Conservation (phyloP, 257 asterid species). For the Solanum ahanhuiri region DNA sequence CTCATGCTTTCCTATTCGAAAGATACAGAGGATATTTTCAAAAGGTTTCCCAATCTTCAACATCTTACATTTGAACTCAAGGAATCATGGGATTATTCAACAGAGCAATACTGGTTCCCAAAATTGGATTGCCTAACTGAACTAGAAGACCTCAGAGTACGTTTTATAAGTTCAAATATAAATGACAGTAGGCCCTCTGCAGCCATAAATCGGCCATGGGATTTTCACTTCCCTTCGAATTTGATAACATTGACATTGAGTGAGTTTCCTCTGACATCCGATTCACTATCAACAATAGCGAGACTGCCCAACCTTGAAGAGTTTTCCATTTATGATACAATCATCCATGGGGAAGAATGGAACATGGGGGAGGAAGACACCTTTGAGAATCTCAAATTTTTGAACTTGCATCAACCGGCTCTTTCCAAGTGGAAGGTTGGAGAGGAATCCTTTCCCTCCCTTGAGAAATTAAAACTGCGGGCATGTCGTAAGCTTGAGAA, state of each 20-base stretch:
- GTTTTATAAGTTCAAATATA: no score
- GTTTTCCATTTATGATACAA: fast-evolving
- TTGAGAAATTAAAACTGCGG: neutral
- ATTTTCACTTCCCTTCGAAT: neutral
- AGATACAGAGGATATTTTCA: no score
- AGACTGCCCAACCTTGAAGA: neutral
- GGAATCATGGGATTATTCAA: no score
- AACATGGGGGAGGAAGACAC: neutral
- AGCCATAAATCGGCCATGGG: neutral
- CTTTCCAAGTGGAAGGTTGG: neutral
- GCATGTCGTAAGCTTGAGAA: fast-evolving
- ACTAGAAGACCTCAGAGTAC: no score
- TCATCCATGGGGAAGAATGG: neutral
- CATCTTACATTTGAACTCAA: no score
- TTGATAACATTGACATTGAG: fast-evolving
- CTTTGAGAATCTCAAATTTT: neutral
- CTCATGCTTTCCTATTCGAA: no score
- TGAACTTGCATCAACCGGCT: neutral
- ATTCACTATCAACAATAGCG: neutral
- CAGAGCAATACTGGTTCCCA: no score
- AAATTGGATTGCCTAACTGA: no score
- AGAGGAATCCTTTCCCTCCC: neutral
- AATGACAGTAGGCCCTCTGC: neutral
- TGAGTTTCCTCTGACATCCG: neutral
- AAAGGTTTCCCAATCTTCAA: no score